Conservation (phyloP, 192 early-diverging fungal genomes). For the Coemansia sp. region DNA sequence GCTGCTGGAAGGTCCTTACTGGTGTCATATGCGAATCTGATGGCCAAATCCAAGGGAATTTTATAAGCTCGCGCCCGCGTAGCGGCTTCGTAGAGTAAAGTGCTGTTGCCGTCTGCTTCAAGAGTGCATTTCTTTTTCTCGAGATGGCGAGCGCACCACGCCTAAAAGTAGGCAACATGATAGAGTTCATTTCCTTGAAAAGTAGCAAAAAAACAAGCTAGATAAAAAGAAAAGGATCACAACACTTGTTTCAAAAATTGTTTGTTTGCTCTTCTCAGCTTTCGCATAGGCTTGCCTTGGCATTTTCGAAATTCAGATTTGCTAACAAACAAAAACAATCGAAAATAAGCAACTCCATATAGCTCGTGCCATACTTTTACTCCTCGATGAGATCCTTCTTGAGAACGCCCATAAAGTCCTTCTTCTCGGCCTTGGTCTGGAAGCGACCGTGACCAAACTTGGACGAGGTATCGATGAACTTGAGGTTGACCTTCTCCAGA, state of each 20-base stretch:
- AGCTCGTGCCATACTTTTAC: neutral
- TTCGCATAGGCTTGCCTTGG: no score
- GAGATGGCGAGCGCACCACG: neutral
- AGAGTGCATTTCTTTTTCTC: neutral
- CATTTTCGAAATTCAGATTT: neutral
- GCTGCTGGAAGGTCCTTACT: neutral
- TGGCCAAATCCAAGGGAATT: conserved; percentile 40
- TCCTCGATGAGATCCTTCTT: conserved; percentile 68
- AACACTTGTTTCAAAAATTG: no score
- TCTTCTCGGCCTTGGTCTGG: conserved; percentile 98
- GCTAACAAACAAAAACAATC: neutral
- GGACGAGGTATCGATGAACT: conserved; percentile 99
- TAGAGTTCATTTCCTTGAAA: neutral
- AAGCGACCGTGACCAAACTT: conserved; percentile 99
- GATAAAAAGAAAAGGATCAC: no score
- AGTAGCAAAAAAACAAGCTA: no score
- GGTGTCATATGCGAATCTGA: conserved; percentile 7
- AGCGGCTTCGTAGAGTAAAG: neutral
- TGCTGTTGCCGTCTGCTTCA: neutral
- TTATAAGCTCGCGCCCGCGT: conserved; percentile 19
- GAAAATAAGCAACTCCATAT: conserved; percentile 2
- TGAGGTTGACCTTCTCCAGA: conserved; percentile 92
- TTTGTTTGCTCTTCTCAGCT: no score
- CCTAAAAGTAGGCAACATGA: neutral
- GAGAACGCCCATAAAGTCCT: conserved; percentile 86